Percentiles rank a stretch among this genome's conserved stretches.
Evolutionary conservation across 2,329 filamentous ascomycete genomes (phyloP).

Genomic region (Trichoderma semiorbis): DNA sequence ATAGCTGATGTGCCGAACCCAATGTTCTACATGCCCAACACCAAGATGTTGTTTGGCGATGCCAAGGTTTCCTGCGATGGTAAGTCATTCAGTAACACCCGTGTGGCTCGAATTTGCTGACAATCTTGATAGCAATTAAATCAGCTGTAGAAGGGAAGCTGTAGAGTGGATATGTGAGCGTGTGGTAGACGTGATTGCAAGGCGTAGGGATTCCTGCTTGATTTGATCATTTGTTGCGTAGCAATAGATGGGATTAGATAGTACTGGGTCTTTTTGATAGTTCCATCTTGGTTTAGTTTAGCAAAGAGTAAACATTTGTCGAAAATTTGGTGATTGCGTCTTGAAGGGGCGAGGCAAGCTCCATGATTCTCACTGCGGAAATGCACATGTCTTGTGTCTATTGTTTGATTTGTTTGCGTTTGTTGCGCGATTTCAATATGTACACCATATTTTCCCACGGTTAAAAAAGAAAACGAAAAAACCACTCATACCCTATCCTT

Average conservation of each 20-base stretch:
- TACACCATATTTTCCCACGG: constrained; percentile 26
- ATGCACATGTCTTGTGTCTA: not conserved
- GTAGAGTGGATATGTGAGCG: constrained; percentile 15
- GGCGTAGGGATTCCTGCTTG: constrained; percentile 13
- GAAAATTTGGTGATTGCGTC: not conserved
- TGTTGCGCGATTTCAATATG: constrained; percentile 25
- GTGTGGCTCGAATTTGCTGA: constrained; percentile 21
- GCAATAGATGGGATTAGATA: constrained; percentile 19
- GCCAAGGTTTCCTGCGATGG: constrained; percentile 80
- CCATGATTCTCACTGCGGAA: not conserved
- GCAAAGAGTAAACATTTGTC: not conserved
- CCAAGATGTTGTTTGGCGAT: constrained; percentile 90
- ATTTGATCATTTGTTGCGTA: constrained; percentile 17
- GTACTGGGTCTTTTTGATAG: not conserved
- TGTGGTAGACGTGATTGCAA: not conserved
- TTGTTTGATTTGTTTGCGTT: not conserved
- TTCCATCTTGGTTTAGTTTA: not conserved
- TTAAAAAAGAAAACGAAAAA: not conserved
- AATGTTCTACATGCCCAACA: constrained; percentile 88
- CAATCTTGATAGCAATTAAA: constrained; percentile 36
- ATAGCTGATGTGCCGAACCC: constrained; percentile 84
- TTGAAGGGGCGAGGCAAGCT: not conserved
- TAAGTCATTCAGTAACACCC: constrained; percentile 35
- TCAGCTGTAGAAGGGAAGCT: constrained; percentile 37
- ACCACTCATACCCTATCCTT: constrained; percentile 31